A percentile compares a stretch with the other conserved stretches of the same genome.
Conservation (phyloP, 2,329 filamentous ascomycete species). For the Samsoniella hepiali region DNA sequence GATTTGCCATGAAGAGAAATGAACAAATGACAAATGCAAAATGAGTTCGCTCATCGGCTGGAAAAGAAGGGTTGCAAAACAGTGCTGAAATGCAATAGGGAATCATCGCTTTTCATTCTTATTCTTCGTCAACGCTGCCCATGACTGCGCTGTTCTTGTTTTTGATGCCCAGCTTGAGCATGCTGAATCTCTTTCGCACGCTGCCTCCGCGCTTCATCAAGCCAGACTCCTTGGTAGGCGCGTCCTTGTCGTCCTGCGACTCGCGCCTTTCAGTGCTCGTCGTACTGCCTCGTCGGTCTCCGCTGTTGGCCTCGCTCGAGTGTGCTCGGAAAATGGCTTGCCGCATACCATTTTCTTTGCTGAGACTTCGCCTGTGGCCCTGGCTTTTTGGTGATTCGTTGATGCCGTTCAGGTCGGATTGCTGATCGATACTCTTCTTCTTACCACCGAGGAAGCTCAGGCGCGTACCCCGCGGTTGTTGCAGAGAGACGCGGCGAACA, state of each 20-base stretch:
- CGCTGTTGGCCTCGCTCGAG: slow-evolving; percentile 23
- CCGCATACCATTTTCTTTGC: slow-evolving; percentile 28
- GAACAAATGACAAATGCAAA: slow-evolving; percentile 8
- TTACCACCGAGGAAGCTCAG: slow-evolving; percentile 57
- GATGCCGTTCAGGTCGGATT: slow-evolving; percentile 28
- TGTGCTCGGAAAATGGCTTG: slow-evolving; percentile 46
- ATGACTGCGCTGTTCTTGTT: slow-evolving; percentile 51
- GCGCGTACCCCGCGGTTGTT: slow-evolving; percentile 48
- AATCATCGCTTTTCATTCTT: slow-evolving; percentile 27
- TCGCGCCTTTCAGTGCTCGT: slow-evolving; percentile 23
- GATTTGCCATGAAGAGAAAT: background rate
- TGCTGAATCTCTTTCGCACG: slow-evolving; percentile 74
- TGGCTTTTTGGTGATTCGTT: slow-evolving; percentile 26
- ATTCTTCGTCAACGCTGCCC: slow-evolving; percentile 56
- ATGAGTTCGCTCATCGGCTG: background rate
- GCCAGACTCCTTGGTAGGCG: slow-evolving; percentile 33
- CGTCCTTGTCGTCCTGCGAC: slow-evolving; percentile 25
- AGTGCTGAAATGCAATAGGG: background rate
- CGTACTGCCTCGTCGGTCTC: slow-evolving; percentile 26
- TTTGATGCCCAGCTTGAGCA: slow-evolving; percentile 73
- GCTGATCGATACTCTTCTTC: slow-evolving; percentile 40
- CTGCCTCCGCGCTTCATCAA: slow-evolving; percentile 52
- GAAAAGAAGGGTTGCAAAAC: background rate
- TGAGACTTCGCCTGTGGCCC: slow-evolving; percentile 29
- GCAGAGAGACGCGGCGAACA: slow-evolving; percentile 49